Base-by-base conservation (phyloP, 305 asterid species). In the Fraxinus velutina region DNA sequence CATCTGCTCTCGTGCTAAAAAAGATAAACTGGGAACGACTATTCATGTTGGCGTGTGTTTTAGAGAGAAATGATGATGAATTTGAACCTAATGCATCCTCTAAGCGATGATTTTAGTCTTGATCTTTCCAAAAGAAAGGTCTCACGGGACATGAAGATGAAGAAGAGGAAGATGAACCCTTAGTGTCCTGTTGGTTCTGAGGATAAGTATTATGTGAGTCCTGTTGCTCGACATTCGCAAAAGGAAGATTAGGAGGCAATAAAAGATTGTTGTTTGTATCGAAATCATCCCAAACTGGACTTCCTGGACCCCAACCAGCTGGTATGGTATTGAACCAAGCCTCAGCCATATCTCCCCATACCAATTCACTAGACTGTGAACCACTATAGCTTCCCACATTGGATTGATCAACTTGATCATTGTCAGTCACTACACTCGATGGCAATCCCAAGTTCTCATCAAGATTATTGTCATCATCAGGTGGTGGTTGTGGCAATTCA, bases 271-370 rank as follows among this genome's bases (percentile, higher is more conserved):
- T 93, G 75, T 83, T 83, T 6, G 86, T 8, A 83, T 87, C 90
- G 10, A 86, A 73, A 81, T 88, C 90, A 81, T 93, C 99, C 99
- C 99, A 95, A 70, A 88, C 95, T 1, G 98, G 89, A 81, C 97
- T 93, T 5, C 87, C 97, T 0, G 98, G 98, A 21, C 95, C 98
- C 98, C 98, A 95, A 10, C 92, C 93, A 13, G 90, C 91, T 60
- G 97, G 97, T 62, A 91, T 88, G 13, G 92, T 32, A 76, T 89
- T 90, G 73, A 86, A 85, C 98, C 98, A 93, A 55, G 87, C 87
- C 74, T 91, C 96, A 1, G 85, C 68, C 92, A 91, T 88, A 73
- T 89, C 97, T 6, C 89, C 98, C 99, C 99, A 95, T 19, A 86
- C 91, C 81, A 93, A 74, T 42, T 93, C 97, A 17, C 93, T 86